Percentiles rank a stretch among this genome's conserved stretches.
phyloP scores from a whole-genome alignment of 306 rosid genomes.

The Mimosa bimucronata region DNA sequence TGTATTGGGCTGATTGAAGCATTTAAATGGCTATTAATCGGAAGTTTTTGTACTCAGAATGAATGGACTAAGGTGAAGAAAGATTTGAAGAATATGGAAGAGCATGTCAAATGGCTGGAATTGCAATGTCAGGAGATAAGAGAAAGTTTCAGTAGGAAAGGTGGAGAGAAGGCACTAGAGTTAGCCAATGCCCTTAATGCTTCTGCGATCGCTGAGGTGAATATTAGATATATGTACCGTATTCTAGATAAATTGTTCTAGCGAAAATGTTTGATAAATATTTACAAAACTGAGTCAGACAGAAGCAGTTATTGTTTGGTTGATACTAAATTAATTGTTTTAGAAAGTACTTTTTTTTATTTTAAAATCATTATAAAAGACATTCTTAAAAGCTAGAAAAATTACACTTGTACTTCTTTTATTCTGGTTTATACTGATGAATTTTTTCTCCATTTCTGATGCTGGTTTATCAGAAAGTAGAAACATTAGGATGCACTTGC shows the following conservation, averaged over 20 bases:
- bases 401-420: not conserved
- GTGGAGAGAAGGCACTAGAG: not conserved
- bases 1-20: not conserved
- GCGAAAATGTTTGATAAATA: not conserved
- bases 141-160: not conserved
- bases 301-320: not conserved
- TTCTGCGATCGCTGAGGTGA: not conserved
- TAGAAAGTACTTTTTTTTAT: not conserved
- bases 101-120: not conserved
- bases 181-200: not conserved
- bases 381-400: not conserved
- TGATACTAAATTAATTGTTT: not conserved
- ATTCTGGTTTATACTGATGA: not conserved
- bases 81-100: constrained; percentile 1
- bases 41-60: not conserved
- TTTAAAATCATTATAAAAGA: not conserved
- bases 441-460: not conserved
- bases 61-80: not conserved
- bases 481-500: not conserved
- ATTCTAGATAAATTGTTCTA: not conserved
- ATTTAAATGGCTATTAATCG: not conserved
- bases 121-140: not conserved
- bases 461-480: not conserved
- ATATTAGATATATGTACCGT: no score
- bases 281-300: not conserved